Percentiles rank a stretch among this genome's conserved stretches.
These are phyloP conservation scores for Lactarius pseudohatsudake DNA, from an alignment of 768 basidiomycete genomes.

Conservation along the genomic window DNA sequence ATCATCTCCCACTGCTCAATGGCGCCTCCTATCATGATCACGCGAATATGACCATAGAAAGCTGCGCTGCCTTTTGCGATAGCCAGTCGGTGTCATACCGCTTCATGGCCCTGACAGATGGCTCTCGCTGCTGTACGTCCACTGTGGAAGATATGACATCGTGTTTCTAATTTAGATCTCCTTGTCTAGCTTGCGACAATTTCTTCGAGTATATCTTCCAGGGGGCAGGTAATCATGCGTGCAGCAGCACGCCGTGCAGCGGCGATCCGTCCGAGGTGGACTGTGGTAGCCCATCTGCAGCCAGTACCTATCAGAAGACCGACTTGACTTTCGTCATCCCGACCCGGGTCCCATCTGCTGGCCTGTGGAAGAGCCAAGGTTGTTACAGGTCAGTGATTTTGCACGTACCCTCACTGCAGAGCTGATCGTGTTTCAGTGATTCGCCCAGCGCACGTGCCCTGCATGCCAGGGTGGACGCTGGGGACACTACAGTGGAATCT, in stretches of 20 bases:
- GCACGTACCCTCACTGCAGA: background rate
- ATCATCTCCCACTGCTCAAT: conserved; percentile 42
- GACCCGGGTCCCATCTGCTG: conserved; percentile 51
- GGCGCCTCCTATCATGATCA: conserved; percentile 47
- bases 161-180: too few species aligned
- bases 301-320: conserved; percentile 57
- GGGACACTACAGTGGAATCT: conserved; percentile 58
- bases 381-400: conserved; percentile 57
- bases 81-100: conserved; percentile 41
- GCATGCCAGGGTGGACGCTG: conserved; percentile 35
- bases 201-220: conserved; percentile 47
- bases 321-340: conserved; percentile 52
- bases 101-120: conserved; percentile 71
- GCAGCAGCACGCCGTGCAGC: conserved; percentile 54
- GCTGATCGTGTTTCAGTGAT: conserved; percentile 33
- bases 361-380: conserved; percentile 65
- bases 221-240: conserved; percentile 43
- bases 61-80: conserved; percentile 46
- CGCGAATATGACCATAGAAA: conserved; percentile 59
- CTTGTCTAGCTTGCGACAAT: background rate
- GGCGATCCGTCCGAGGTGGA: conserved; percentile 63
- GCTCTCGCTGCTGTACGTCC: conserved; percentile 55
- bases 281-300: conserved; percentile 42
- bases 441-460: conserved; percentile 38
- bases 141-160: background rate